Evolutionary conservation across 208 protist species (phyloP).

Genomic region (Porcisia hertigi): DNA sequence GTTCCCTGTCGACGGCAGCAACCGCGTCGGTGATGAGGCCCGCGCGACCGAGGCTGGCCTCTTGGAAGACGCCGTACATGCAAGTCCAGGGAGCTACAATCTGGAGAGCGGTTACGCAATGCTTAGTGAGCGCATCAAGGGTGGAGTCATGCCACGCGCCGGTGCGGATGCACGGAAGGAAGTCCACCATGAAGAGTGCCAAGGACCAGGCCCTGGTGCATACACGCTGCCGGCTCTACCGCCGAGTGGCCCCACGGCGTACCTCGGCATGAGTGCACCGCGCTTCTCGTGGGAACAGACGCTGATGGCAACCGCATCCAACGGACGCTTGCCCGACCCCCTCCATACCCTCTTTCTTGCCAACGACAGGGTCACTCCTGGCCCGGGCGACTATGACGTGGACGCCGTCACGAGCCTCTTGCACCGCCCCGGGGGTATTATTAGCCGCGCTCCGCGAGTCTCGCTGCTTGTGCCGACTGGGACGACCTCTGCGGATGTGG

Average conservation of each 20-base stretch:
- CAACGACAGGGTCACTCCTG: slow-evolving; percentile 13
- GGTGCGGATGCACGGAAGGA: not conserved
- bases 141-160: slow-evolving; percentile 23
- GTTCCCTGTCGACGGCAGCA: not conserved
- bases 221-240: slow-evolving; percentile 33
- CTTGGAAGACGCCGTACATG: not conserved
- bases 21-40: not conserved
- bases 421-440: slow-evolving; percentile 33
- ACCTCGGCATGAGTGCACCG: slow-evolving; percentile 16
- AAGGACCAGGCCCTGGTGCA: slow-evolving; percentile 40
- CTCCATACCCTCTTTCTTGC: not conserved
- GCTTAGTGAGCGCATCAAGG: slow-evolving; percentile 18
- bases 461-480: slow-evolving; percentile 8
- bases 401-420: slow-evolving; percentile 19
- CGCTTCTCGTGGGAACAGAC: slow-evolving; percentile 28
- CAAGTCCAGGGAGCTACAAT: slow-evolving; percentile 27
- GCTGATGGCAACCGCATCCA: not conserved
- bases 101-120: not conserved
- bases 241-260: slow-evolving; percentile 10
- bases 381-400: slow-evolving; percentile 37
- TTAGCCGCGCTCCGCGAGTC: slow-evolving; percentile 45
- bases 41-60: not conserved
- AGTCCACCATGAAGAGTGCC: not conserved
- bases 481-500: slow-evolving; percentile 11
- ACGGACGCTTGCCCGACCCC: not conserved